Conservation (phyloP, 2,329 filamentous ascomycete species). For the Penicillium aurantiogriseum region DNA sequence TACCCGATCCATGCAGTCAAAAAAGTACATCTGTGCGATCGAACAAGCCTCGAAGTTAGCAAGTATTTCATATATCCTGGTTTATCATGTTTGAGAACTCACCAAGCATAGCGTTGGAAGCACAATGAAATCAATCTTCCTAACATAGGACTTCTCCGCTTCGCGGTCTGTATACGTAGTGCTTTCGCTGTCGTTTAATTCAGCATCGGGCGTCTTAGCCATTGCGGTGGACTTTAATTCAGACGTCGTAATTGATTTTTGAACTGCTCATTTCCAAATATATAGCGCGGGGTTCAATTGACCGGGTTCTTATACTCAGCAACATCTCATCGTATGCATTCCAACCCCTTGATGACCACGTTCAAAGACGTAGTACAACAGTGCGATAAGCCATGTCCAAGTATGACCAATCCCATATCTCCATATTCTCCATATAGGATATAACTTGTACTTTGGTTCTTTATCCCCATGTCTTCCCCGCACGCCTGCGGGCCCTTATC, state of each 20-base stretch:
- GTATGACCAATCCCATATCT: background rate
- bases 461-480: slow-evolving; percentile 10
- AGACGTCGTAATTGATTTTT: background rate
- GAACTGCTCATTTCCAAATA: background rate
- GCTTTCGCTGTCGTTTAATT: slow-evolving; percentile 11
- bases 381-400: background rate
- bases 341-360: background rate
- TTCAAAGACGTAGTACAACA: background rate
- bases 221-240: background rate
- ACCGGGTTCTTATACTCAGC: background rate
- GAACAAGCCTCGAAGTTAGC: background rate
- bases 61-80: no score
- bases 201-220: background rate
- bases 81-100: background rate
- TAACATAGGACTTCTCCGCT: slow-evolving; percentile 37
- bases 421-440: background rate
- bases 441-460: slow-evolving; percentile 1
- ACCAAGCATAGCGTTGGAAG: slow-evolving; percentile 46
- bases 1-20: slow-evolving; percentile 35
- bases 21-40: slow-evolving; percentile 38
- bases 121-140: slow-evolving; percentile 46
- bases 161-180: slow-evolving; percentile 30
- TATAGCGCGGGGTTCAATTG: background rate
- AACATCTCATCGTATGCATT: background rate
- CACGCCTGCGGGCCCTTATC: slow-evolving; percentile 12